These are phyloP conservation scores for Lipomyces kockii DNA, from an alignment of 805 yeast species.

Conservation along the genomic window DNA sequence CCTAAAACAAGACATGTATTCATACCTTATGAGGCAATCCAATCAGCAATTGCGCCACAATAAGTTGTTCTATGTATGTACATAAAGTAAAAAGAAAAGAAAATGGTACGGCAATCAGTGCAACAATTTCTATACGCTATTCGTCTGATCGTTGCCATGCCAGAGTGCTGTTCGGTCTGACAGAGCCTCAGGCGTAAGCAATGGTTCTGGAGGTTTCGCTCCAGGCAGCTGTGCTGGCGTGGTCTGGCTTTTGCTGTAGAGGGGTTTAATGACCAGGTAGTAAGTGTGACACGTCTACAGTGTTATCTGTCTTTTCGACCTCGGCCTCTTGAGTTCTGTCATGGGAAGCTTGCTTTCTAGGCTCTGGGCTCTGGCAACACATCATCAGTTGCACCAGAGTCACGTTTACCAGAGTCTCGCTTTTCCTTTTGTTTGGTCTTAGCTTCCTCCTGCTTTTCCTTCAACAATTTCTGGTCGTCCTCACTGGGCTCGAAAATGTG, in stretches of 20 bases:
- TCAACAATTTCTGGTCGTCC: slow-evolving; percentile 20
- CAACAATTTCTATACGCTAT: no score
- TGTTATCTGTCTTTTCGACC: background rate
- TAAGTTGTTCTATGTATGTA: no score
- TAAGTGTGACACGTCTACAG: background rate
- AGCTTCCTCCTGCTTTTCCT: background rate
- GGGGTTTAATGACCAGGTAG: background rate
- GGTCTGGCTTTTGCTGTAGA: no score
- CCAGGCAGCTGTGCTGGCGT: background rate
- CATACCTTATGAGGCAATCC: no score
- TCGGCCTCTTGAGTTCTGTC: background rate
- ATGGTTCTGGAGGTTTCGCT: no score
- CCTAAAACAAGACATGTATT: no score
- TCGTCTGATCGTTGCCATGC: no score
- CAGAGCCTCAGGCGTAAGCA: no score
- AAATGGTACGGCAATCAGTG: no score
- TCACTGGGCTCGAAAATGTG: slow-evolving; percentile 55
- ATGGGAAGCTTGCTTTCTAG: background rate
- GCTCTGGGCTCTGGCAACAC: background rate
- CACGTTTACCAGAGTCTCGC: slow-evolving; percentile 36
- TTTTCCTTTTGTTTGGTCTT: slow-evolving; percentile 37
- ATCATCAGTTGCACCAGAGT: background rate
- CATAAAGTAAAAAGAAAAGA: no score
- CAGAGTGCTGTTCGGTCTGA: no score
- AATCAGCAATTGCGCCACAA: no score